phyloP scores from a whole-genome alignment of 2,329 filamentous ascomycete genomes.

The Bipolaris oryzae region DNA sequence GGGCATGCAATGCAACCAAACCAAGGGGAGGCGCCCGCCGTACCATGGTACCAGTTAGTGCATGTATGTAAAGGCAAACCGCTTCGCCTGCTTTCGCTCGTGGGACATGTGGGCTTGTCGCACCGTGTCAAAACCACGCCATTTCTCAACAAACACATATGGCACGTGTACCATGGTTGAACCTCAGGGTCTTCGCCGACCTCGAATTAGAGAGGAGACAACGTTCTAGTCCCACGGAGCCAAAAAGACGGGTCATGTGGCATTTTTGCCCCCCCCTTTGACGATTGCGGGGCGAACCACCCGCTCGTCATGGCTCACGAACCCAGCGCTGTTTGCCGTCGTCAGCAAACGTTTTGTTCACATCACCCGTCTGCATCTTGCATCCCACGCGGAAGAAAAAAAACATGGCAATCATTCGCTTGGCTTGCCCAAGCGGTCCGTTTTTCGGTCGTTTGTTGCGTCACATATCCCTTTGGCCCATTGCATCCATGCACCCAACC shows the following conservation, averaged over 20 bases:
- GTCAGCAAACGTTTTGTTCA: no score
- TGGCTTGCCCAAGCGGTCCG: no score
- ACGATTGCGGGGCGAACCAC: background rate
- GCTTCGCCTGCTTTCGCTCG: background rate
- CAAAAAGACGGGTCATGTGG: background rate
- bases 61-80: background rate
- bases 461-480: background rate
- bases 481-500: background rate
- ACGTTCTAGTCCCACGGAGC: background rate
- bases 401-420: no score
- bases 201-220: background rate
- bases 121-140: conserved; percentile 16
- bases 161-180: conserved; percentile 13
- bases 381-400: no score
- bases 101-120: conserved; percentile 12
- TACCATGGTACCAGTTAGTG: conserved; percentile 10
- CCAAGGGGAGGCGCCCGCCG: background rate
- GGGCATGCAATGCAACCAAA: background rate
- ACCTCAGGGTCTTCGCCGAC: conserved; percentile 7
- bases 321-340: no score
- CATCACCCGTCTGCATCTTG: no score
- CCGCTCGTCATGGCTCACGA: no score
- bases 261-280: no score
- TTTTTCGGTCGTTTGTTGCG: no score
- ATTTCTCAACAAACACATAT: conserved; percentile 1